phyloP scores from a whole-genome alignment of 495 filamentous ascomycete genomes.

The Tuber melanosporum region DNA sequence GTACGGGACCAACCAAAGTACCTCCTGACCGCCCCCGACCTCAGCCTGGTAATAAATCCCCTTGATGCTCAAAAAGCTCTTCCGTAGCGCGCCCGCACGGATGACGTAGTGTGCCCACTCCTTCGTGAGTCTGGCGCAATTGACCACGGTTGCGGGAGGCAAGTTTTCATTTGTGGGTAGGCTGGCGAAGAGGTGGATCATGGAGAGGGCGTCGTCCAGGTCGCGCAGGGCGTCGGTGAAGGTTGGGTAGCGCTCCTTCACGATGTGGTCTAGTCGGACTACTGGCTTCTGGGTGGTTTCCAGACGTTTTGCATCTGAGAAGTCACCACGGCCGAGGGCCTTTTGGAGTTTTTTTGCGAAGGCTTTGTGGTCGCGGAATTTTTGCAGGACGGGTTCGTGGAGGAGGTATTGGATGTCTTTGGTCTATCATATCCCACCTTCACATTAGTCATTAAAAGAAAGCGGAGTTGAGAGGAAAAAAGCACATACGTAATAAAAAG shows the following conservation, averaged over 20 bases:
- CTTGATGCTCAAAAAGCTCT: conserved; percentile 96
- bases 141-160: conserved; percentile 83
- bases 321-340: conserved; percentile 84
- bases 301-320: conserved; percentile 66
- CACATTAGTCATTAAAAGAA: conserved; percentile 79
- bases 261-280: conserved; percentile 88
- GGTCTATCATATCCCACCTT: conserved; percentile 56
- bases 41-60: conserved; percentile 99
- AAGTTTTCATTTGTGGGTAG: conserved; percentile 83
- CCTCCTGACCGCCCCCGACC: conserved; percentile 86
- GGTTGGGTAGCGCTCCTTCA: conserved; percentile 95
- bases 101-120: conserved; percentile 99
- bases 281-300: conserved; percentile 65
- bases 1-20: conserved; percentile 95
- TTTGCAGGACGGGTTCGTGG: conserved; percentile 89
- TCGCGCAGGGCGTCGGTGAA: conserved; percentile 92
- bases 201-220: conserved; percentile 90
- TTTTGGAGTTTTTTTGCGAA: conserved; percentile 93
- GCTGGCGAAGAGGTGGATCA: conserved; percentile 95
- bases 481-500: conserved; percentile 97
- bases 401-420: conserved; percentile 97
- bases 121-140: conserved; percentile 81
- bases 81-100: conserved; percentile 76
- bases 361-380: conserved; percentile 93
- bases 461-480: conserved; percentile 87